Base-by-base conservation (phyloP, 805 yeast species). In the Metschnikowia koreensis region DNA sequence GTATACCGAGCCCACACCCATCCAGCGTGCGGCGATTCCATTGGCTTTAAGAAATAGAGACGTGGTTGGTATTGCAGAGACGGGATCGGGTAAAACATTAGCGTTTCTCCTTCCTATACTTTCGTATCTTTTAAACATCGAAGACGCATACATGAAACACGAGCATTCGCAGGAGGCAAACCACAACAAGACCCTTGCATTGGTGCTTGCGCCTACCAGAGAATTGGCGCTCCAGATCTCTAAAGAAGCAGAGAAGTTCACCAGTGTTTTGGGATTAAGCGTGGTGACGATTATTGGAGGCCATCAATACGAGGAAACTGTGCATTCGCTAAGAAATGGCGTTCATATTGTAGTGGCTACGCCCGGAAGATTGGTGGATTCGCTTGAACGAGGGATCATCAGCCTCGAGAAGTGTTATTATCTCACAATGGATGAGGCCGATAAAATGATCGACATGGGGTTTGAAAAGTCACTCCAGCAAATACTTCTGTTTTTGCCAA, bases 51-150 rank as follows among this genome's bases (percentile, higher is more conserved):
- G 71, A 0, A 71, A 77, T 3, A 68, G 81, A 26, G 97, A 93
- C 65, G 74, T 89, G 1, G 76, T 92, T 17, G 98, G 97, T 12
- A 80, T 92, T n/a, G 97, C 98, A 0, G 91, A 91, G 59, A 93
- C 99, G 0, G 99, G 99, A 11, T 88, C 96, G 1, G 99, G 99
- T 60, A 93, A 94, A 65, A 93, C 99, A 0, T 73, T 92, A 11
- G 86, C 96, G 1, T 93, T 85, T 67, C 65, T 88, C 10, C 67
- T 93, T 1, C 98, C 99, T 0, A 68, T 89, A 46, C 63, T 88
- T 9, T 65, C 82, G 1, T 83, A 81, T 56, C 71, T 86, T 13
- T 56, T 69, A 7, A 54, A 60, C 7, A 66, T 71, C 11, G 76
- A 73, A 41, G 40, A 53, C 13, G 67, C 69, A 49, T 74, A 70